Percentiles rank a stretch among this genome's conserved stretches.
These are phyloP conservation scores for Ensete glaucum DNA, from an alignment of 176 grass and related monocot genomes.

Conservation along the genomic window DNA sequence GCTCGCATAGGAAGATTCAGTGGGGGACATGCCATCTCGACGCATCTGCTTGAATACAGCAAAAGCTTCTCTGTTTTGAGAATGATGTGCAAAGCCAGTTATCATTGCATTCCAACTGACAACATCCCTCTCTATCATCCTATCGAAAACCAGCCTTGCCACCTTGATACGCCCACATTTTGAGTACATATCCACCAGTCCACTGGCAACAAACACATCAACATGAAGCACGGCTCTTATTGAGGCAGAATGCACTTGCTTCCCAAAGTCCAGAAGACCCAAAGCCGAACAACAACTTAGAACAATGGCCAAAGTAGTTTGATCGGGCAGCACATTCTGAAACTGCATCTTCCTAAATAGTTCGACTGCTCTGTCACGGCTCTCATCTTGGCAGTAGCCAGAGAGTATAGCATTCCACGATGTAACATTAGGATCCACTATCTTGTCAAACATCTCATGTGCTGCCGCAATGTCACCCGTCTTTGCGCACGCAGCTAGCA, in stretches of 20 bases:
- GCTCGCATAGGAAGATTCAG: conserved; percentile 67
- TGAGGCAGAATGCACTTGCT: conserved; percentile 62
- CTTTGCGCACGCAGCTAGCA: conserved; percentile 55
- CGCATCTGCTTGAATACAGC: conserved; percentile 66
- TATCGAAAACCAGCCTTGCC: conserved; percentile 49
- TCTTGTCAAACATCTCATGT: conserved; percentile 62
- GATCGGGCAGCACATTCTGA: conserved; percentile 50
- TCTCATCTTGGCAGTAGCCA: conserved; percentile 65
- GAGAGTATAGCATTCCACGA: conserved; percentile 81
- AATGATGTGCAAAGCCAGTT: conserved; percentile 53
- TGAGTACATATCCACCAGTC: conserved; percentile 74
- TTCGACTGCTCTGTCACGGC: conserved; percentile 38
- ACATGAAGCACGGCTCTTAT: conserved; percentile 48
- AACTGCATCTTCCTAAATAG: conserved; percentile 71
- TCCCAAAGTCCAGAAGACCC: conserved; percentile 40
- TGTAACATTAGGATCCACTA: conserved; percentile 44
- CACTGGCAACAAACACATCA: conserved; percentile 71
- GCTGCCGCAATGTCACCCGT: conserved; percentile 45
- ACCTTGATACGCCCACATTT: conserved; percentile 51
- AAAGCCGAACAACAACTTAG: conserved; percentile 68
- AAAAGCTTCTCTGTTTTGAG: conserved; percentile 57
- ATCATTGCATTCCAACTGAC: conserved; percentile 94
- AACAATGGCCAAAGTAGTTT: conserved; percentile 64
- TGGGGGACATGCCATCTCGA: conserved; percentile 45
- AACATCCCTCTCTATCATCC: conserved; percentile 58